Base-by-base conservation (phyloP, 768 basidiomycete genomes). In the Lactarius indigo region DNA sequence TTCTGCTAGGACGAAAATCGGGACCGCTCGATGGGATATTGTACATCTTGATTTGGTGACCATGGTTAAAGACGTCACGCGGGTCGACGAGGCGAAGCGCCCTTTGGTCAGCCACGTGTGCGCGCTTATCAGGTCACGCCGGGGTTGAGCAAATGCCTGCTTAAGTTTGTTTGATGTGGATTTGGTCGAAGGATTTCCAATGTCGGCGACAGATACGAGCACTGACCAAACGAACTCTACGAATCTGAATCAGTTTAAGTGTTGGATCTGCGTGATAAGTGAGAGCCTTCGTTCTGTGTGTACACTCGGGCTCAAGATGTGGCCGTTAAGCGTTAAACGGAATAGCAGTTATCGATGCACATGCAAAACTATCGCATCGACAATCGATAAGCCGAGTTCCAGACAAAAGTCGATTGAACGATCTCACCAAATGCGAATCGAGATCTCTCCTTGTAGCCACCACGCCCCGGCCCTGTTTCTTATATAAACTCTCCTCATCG, bases 401-500 rank as follows among this genome's bases (percentile, higher is more conserved):
- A 59, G 50, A 17, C 61, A 63, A 63, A 66, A 59, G 56, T 63
- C 37, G 59, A 67, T 63, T 63, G 59, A 59, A 62, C 60, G 52
- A 42, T 60, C 60, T 26, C 37, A 55, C n/a, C 13, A 65, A 65
- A 20, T 33, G 26, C 20, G 9, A 41, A 66, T 66, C 66, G 61
- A 66, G 66, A 66, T 64, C 58, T 64, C 58, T 39, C 23, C 52
- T 50, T 47, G 30, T 59, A 64, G 66, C 63, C 69, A 64, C 69
- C 66, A 68, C 58, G 62, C 55, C 60, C 56, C 66, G 31, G 31
- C 66, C 63, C 57, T 57, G 33, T 63, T 68, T 68, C 63, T 57
- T 70, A 68, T 70, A 70, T 70, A 70, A 70, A 68, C 63, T 28
- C 63, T 50, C n/a, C 50, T 39, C 57, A 59, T 61, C 64, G 50